phyloP scores from a whole-genome alignment of 345 rosid species.

The Lumnitzera littorea region DNA sequence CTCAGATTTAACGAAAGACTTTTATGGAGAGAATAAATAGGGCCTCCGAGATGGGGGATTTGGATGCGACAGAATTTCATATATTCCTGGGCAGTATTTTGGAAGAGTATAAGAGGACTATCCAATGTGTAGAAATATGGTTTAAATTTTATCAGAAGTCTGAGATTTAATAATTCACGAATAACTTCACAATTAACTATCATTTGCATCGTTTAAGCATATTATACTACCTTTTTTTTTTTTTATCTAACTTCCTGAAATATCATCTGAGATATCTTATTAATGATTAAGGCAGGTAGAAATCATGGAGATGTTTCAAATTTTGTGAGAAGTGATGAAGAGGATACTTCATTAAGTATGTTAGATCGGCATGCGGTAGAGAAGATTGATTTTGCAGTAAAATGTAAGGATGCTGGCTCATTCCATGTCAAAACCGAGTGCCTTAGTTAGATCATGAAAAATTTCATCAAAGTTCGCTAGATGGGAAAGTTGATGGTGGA shows the following conservation, averaged over 20 bases:
- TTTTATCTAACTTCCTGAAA: background rate
- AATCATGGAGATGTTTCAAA: conserved; percentile 20
- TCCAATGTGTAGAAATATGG: too few species aligned
- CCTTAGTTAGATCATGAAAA: conserved; percentile 12
- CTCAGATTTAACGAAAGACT: too few species aligned
- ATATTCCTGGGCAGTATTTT: too few species aligned
- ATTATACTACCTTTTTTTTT: too few species aligned
- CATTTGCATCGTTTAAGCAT: background rate
- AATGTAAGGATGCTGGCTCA: conserved; percentile 14
- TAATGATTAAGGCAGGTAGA: conserved; percentile 23
- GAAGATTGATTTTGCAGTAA: conserved; percentile 13
- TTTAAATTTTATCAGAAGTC: too few species aligned
- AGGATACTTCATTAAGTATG: conserved; percentile 6
- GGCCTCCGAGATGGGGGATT: too few species aligned
- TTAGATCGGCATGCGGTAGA: conserved; percentile 22
- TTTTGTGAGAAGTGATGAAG: conserved; percentile 6
- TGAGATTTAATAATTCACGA: too few species aligned
- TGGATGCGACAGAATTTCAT: too few species aligned
- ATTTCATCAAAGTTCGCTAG: background rate
- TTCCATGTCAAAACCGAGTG: conserved; percentile 17
- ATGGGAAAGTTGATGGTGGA: background rate
- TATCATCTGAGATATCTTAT: conserved; percentile 14
- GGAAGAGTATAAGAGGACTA: too few species aligned
- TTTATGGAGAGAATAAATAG: too few species aligned
- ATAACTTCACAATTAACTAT: too few species aligned